Percentiles rank a stretch among this genome's conserved stretches.
Evolutionary conservation across 2,329 filamentous ascomycete species (phyloP).

Genomic region (Epicoccum sorghinum): DNA sequence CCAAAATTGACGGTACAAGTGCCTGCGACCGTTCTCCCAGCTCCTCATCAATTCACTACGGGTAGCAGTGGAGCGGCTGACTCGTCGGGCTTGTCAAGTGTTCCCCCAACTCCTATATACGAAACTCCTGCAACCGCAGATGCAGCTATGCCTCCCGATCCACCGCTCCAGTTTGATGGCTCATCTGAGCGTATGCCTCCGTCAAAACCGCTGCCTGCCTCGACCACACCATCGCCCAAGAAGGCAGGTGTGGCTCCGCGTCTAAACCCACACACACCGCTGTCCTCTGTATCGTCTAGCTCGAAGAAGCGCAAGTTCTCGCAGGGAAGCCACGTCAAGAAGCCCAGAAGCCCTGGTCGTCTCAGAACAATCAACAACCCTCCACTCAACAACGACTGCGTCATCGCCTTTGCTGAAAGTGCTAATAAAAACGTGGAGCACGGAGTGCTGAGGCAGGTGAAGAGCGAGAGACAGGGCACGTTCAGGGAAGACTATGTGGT

Average conservation of each 20-base stretch:
- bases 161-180: slow-evolving; percentile 16
- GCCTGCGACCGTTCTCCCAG: no score
- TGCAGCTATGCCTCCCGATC: background rate
- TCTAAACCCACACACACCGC: background rate
- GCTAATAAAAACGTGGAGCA: slow-evolving; percentile 21
- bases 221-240: background rate
- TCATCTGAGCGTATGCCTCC: slow-evolving; percentile 3
- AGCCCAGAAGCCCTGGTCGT: slow-evolving; percentile 17
- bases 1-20: background rate
- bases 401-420: slow-evolving; percentile 43
- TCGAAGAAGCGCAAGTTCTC: slow-evolving; percentile 21
- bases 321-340: background rate
- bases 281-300: background rate
- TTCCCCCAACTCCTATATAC: slow-evolving; percentile 18
- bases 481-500: slow-evolving; percentile 52
- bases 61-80: no score
- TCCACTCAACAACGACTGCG: slow-evolving; percentile 40
- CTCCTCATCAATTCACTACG: no score
- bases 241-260: background rate
- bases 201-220: background rate
- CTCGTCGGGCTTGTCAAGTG: slow-evolving; percentile 18
- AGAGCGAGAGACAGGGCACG: slow-evolving; percentile 46
- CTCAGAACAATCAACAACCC: slow-evolving; percentile 38
- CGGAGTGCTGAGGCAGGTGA: slow-evolving; percentile 46
- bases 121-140: background rate